Evolutionary conservation across 2,329 filamentous ascomycete species (phyloP).

Genomic region (Fusarium verrucosum): DNA sequence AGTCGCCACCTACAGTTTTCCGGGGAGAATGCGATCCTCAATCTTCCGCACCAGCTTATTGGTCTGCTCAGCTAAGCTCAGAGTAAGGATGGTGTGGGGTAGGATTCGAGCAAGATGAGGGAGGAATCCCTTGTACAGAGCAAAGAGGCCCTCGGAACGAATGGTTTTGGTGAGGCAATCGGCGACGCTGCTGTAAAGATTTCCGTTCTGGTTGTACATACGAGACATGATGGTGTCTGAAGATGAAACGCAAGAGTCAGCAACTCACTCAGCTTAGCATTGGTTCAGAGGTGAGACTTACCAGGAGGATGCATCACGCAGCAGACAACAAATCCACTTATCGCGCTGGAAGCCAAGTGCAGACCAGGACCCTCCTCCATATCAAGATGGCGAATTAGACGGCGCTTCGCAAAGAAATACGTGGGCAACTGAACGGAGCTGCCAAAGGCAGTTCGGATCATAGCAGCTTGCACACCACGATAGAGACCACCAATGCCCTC

Average conservation of each 20-base stretch:
- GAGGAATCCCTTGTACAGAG: constrained; percentile 97
- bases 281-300: constrained; percentile 52
- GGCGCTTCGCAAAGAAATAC: constrained; percentile 96
- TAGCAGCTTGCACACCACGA: constrained; percentile 88
- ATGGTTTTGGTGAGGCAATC: constrained; percentile 94
- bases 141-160: constrained; percentile 87
- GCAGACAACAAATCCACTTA: constrained; percentile 95
- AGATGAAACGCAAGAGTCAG: not conserved
- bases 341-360: constrained; percentile 87
- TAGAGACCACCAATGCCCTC: constrained; percentile 88
- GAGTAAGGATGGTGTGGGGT: constrained; percentile 92
- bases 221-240: constrained; percentile 98
- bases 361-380: constrained; percentile 92
- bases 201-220: constrained; percentile 98
- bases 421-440: constrained; percentile 96
- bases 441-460: constrained; percentile 95
- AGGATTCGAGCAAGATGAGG: constrained; percentile 93
- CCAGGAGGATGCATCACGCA: constrained; percentile 97
- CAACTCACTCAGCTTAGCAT: not conserved
- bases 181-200: constrained; percentile 92
- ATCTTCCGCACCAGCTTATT: constrained; percentile 88
- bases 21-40: constrained; percentile 67
- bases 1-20: constrained; percentile 45
- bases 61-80: constrained; percentile 95
- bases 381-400: constrained; percentile 80